These are phyloP conservation scores for Schizonepeta tenuifolia DNA, from an alignment of 257 asterid genomes.

Conservation along the genomic window DNA sequence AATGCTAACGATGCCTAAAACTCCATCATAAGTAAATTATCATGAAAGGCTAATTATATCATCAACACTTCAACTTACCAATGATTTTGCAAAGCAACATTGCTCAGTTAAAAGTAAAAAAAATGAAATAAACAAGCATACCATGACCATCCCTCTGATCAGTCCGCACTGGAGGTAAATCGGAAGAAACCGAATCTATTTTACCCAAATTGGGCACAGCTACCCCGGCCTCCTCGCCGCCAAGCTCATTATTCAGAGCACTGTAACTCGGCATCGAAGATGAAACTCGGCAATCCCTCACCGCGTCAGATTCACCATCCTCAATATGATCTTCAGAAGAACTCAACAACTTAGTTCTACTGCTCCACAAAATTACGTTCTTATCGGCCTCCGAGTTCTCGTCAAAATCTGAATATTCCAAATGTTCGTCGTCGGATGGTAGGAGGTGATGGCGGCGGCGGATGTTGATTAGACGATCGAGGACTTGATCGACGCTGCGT, in stretches of 20 bases:
- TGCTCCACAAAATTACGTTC: constrained; percentile 39
- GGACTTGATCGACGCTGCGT: constrained; percentile 89
- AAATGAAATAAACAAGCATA: constrained; percentile 29
- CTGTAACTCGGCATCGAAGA: constrained; percentile 59
- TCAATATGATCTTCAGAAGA: constrained; percentile 41
- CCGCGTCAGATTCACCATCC: constrained; percentile 38
- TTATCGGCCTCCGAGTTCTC: constrained; percentile 26
- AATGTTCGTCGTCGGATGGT: constrained; percentile 42
- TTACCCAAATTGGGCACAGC: constrained; percentile 38
- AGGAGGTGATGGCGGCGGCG: constrained; percentile 46
- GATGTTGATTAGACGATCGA: constrained; percentile 78
- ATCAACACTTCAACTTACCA: not conserved
- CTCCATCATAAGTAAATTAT: not conserved
- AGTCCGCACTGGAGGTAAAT: constrained; percentile 56
- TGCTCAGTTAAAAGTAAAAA: not conserved
- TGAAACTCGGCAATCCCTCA: constrained; percentile 47
- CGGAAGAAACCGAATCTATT: constrained; percentile 47
- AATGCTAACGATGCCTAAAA: not conserved
- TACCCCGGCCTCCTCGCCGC: constrained; percentile 36
- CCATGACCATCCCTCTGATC: constrained; percentile 64
- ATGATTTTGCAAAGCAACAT: not conserved
- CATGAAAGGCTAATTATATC: not conserved
- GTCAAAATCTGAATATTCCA: constrained; percentile 31
- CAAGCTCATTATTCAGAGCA: constrained; percentile 40
- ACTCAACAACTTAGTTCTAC: constrained; percentile 31